Base-by-base conservation (phyloP, 179 eudicot genomes). In the Actinidia polygama region DNA sequence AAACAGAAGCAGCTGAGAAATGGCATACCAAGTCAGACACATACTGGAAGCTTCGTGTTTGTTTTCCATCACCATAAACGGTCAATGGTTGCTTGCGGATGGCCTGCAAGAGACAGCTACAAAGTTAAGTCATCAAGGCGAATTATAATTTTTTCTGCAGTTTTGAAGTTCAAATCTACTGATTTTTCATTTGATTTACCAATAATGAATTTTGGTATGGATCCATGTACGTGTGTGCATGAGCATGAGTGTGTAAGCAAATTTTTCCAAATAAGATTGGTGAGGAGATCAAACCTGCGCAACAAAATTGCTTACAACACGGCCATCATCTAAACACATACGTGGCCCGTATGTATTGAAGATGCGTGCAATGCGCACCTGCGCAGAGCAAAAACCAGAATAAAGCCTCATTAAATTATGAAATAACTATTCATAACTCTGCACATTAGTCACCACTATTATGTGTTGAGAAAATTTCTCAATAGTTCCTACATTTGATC, bases 271-370 rank as follows among this genome's bases (percentile, higher is more conserved):
- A 46, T 36, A 71, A 58, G 40, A 44, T 77, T 23, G 76, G 36
- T 49, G 36, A 26, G 36, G 61, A 57, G 40, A 67, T 74, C 86
- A 84, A 63, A 93, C 96, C 93, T 93, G 96, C 72, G 94, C 88
- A 64, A 93, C 96, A 84, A 93, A 93, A 88, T 93, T 93, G 89
- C 94, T 93, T 61, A 93, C 96, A 82, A 93, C 96, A 73, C 95
- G 92, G 46, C 96, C 94, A 87, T 93, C 96, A 87, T 93, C 96
- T 36, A 93, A 86, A 83, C 94, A 91, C 96, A 93, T 91, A 26
- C 96, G 90, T 49, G 96, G 96, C 9, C 96, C 96, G 83, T 93
- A 93, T 18, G 96, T 93, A 75, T 93, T 93, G 84, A 93, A 93
- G 75, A 93, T 91, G 51, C 94, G 92, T 55, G 94, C 96, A 82